phyloP scores from a whole-genome alignment of 169 alveolate genomes.

The Cryptosporidium bovis region DNA sequence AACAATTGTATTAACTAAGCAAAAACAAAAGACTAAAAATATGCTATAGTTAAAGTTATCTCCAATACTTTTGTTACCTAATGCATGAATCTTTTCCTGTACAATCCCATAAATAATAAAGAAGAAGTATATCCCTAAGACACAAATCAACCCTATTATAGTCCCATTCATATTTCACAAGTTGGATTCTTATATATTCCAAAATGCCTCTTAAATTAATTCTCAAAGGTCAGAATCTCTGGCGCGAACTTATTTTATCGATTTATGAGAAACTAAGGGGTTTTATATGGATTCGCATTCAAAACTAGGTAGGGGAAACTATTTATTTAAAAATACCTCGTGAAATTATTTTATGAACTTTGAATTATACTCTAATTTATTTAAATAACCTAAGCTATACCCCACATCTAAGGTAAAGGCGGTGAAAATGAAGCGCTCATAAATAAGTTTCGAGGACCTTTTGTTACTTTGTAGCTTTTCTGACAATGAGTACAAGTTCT shows the following conservation, averaged over 20 bases:
- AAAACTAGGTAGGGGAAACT: too few relatives aligned
- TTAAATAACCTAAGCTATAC: not conserved
- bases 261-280: not conserved
- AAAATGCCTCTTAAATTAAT: too few relatives aligned
- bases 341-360: too few relatives aligned
- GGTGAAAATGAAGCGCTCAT: constrained; percentile 1
- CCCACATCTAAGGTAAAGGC: constrained; percentile 19
- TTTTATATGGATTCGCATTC: too few relatives aligned
- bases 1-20: constrained; percentile 65
- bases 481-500: constrained; percentile 21
- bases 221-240: too few relatives aligned
- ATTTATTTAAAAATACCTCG: too few relatives aligned
- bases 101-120: constrained; percentile 60
- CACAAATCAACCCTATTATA: constrained; percentile 29
- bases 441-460: not conserved
- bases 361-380: too few relatives aligned
- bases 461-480: not conserved
- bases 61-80: constrained; percentile 34
- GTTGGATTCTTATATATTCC: not conserved
- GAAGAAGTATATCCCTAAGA: constrained; percentile 51
- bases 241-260: too few relatives aligned
- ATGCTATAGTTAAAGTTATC: constrained; percentile 47
- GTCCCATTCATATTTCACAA: constrained; percentile 27
- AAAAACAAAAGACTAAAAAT: constrained; percentile 64
- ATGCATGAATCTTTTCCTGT: constrained; percentile 47